A percentile compares a stretch with the other conserved stretches of the same genome.
phyloP scores from a whole-genome alignment of 2,329 filamentous ascomycete species.

The Exutisphaerella laricina region DNA sequence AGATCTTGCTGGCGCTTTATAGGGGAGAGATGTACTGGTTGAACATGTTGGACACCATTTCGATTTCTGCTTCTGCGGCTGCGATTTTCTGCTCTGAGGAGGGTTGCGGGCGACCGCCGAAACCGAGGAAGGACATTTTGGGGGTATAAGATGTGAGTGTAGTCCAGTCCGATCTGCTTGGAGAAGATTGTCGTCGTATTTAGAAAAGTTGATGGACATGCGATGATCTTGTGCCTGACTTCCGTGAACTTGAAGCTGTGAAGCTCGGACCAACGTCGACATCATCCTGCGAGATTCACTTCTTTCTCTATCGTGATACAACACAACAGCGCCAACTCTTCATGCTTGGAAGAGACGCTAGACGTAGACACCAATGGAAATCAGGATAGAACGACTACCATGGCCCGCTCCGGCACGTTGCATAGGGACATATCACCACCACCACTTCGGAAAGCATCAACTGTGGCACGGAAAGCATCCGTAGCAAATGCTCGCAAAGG shows the following conservation, averaged over 20 bases:
- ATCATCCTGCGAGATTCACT: neutral
- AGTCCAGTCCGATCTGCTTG: neutral
- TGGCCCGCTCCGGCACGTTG: constrained; percentile 18
- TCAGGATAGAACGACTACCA: constrained; percentile 2
- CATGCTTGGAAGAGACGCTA: neutral
- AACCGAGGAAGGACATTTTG: constrained; percentile 65
- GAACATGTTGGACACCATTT: constrained; percentile 97
- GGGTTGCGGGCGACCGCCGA: constrained; percentile 68
- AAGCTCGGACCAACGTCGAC: constrained; percentile 10
- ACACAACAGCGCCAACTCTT: neutral
- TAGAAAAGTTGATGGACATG: no score
- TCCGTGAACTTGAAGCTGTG: neutral
- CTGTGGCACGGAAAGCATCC: neutral
- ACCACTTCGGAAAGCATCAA: constrained; percentile 21
- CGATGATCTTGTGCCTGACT: no score
- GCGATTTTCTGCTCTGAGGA: constrained; percentile 96
- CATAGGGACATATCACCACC: constrained; percentile 30
- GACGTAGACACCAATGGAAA: neutral
- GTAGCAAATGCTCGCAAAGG: no score
- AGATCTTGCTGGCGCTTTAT: no score
- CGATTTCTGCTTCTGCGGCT: constrained; percentile 92
- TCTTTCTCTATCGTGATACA: neutral
- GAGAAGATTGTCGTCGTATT: neutral
- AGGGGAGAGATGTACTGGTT: constrained; percentile 81
- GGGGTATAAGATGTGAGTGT: neutral